Evolutionary conservation across 192 early-diverging fungal genomes (phyloP), one percentile per base, ranked within the genome.

Genomic region (Rhizophagus clarus): DNA sequence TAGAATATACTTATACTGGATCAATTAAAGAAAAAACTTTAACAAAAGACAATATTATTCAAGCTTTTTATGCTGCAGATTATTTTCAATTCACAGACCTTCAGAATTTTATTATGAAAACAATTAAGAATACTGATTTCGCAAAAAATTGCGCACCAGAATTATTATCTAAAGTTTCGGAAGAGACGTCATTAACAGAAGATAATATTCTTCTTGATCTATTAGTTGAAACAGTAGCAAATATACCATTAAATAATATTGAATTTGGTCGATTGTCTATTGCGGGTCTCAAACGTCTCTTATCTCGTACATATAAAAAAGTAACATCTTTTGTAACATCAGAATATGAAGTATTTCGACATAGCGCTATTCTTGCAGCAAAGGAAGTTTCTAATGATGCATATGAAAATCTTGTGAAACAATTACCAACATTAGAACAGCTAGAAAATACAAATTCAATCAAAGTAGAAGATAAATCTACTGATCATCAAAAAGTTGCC

Each of bases 61-160:
- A 74, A 72, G 20, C 61, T 2, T 80, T 77, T 61, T 24, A 45
- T 22, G 79, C 79, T 24, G 72, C 79, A 0, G 70, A 80, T 32
- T 80, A 62, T 45, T 80, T 80, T 62, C 4, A 42, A 31, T 20
- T 72, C 2, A 8, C 72, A 2, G 71, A 60, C 5, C n/a, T 80
- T 37, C 70, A 80, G n/a, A 37, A 72, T 29, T 22, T 15, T n/a
- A 42, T 76, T 37, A n/a, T 76, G 5, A 63, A 20, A 11, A 17
- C 6, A 34, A 28, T 9, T 26, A 62, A 62, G 12, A 51, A 62
- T 26, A 17, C 9, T 15, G 2, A 76, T 11, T 15, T 15, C 1
- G 14, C 11, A 15, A 15, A 49, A 15, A 63, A 62, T 40, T 22
- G 34, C 4, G 28, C 74, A 62, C 24, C 40, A 4, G 42, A 72